Percentiles rank a stretch among this genome's conserved stretches.
phyloP scores from a whole-genome alignment of 306 rosid genomes.

The Pterocarpus macrocarpus region DNA sequence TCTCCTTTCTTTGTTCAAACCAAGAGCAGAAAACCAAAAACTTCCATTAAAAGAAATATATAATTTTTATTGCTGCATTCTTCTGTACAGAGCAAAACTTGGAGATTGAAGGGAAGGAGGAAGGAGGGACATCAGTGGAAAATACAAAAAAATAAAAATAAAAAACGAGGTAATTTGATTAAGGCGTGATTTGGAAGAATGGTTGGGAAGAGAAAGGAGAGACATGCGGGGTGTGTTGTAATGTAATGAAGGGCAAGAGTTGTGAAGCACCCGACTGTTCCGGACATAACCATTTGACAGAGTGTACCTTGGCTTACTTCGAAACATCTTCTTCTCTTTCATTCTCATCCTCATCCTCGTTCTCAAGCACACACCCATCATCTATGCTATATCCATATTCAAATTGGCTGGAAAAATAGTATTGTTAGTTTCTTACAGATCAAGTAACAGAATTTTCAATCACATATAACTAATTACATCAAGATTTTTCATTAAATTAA shows the following conservation, averaged over 20 bases:
- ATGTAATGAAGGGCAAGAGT: conserved; percentile 31
- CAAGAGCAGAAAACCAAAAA: conserved; percentile 22
- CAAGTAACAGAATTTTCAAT: conserved; percentile 13
- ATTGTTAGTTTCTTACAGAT: conserved; percentile 9
- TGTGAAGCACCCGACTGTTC: conserved; percentile 30
- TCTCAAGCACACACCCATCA: too few species aligned
- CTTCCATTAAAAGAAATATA: not conserved
- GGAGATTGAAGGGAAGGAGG: conserved; percentile 37
- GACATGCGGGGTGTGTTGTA: not conserved
- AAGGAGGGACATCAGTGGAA: conserved; percentile 49
- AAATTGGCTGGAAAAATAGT: not conserved
- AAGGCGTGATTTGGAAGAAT: conserved; percentile 40
- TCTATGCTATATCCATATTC: not conserved
- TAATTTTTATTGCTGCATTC: conserved; percentile 9
- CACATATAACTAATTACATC: not conserved
- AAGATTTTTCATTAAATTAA: not conserved
- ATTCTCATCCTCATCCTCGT: too few species aligned
- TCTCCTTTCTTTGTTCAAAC: conserved; percentile 20
- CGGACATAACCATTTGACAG: conserved; percentile 14
- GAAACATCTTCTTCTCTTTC: not conserved
- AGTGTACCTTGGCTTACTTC: not conserved
- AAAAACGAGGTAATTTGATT: conserved; percentile 28
- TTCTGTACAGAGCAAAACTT: conserved; percentile 19
- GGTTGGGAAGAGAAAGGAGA: conserved; percentile 41
- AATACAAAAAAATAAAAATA: not conserved